Conservation (phyloP, 2,329 filamentous ascomycete genomes). For the Metarhizium robertsii region DNA sequence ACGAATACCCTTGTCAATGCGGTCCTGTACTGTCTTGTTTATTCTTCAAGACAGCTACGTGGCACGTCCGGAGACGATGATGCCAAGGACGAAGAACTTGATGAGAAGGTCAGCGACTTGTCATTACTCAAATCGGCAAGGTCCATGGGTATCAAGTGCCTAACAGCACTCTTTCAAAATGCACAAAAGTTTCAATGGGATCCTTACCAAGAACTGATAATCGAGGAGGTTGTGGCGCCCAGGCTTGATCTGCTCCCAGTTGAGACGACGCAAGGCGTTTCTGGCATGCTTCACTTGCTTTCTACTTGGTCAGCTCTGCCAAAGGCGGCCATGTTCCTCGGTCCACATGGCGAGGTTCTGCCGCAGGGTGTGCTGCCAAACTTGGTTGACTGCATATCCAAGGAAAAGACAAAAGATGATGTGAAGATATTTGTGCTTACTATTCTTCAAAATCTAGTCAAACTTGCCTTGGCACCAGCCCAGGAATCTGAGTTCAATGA, state of each 20-base stretch:
- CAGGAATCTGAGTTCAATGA: conserved; percentile 47
- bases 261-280: conserved; percentile 85
- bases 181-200: conserved; percentile 63
- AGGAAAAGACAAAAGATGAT: conserved; percentile 70
- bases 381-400: conserved; percentile 61
- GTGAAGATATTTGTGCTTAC: conserved; percentile 76
- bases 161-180: conserved; percentile 69
- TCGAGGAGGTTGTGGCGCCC: conserved; percentile 67
- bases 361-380: conserved; percentile 58
- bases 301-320: conserved; percentile 68
- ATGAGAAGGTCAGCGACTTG: conserved; percentile 33
- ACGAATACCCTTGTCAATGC: conserved; percentile 62
- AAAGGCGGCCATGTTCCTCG: conserved; percentile 59
- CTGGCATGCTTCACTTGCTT: conserved; percentile 71
- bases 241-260: conserved; percentile 67
- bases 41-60: conserved; percentile 52
- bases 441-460: conserved; percentile 62
- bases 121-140: conserved; percentile 59
- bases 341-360: conserved; percentile 25
- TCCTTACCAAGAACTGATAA: conserved; percentile 59
- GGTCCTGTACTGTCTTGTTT: conserved; percentile 71
- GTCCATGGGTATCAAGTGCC: conserved; percentile 70
- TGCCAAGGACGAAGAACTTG: conserved; percentile 29
- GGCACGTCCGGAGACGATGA: conserved; percentile 24
- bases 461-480: conserved; percentile 45